Percentiles rank a stretch among this genome's conserved stretches.
phyloP scores from a whole-genome alignment of 441 rosid genomes.

The Metrosideros polymorpha region DNA sequence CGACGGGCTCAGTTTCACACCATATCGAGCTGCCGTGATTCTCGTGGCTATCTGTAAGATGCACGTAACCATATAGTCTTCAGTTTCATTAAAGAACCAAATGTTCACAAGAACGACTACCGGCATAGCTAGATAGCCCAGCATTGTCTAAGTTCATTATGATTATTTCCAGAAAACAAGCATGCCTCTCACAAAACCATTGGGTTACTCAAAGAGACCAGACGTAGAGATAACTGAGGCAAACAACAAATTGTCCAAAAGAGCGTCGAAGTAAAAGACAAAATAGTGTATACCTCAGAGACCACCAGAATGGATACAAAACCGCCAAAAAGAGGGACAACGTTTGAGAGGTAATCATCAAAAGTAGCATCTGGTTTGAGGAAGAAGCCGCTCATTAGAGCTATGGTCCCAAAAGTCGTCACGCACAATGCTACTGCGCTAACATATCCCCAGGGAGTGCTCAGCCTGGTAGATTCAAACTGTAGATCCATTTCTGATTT shows the following conservation, averaged over 20 bases:
- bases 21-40: slow-evolving; percentile 59
- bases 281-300: slow-evolving; percentile 54
- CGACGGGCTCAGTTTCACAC: slow-evolving; percentile 75
- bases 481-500: slow-evolving; percentile 77
- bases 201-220: not conserved
- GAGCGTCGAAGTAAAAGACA: not conserved
- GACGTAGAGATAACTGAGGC: not conserved
- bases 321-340: slow-evolving; percentile 79
- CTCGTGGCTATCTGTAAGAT: slow-evolving; percentile 66
- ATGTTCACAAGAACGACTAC: not conserved
- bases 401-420: slow-evolving; percentile 79
- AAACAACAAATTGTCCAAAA: not conserved
- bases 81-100: not conserved
- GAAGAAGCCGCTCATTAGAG: slow-evolving; percentile 87
- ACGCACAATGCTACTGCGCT: slow-evolving; percentile 51
- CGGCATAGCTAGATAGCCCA: not conserved
- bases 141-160: rapidly evolving
- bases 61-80: not conserved
- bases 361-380: slow-evolving; percentile 76
- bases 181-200: not conserved
- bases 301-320: slow-evolving; percentile 76
- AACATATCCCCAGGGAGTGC: slow-evolving; percentile 83
- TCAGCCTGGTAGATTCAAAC: slow-evolving; percentile 61
- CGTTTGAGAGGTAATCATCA: slow-evolving; percentile 66
- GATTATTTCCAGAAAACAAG: not conserved